Evolutionary conservation across 495 filamentous ascomycete species (phyloP), one percentile per base, ranked within the genome.

Genomic region (Penicillium fimorum): DNA sequence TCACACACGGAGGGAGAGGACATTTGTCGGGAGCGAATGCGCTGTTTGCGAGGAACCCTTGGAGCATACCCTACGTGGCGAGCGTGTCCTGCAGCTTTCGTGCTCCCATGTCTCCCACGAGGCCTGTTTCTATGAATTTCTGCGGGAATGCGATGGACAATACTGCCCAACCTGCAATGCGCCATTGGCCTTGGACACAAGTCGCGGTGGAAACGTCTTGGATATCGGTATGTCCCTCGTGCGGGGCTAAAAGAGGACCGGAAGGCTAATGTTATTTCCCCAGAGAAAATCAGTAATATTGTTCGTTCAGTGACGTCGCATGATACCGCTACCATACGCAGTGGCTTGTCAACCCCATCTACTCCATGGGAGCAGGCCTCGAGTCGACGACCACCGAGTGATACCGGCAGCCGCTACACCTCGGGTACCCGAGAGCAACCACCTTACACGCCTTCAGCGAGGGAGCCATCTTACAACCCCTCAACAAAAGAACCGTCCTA

Each of bases 81-180:
- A 99, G 74, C 85, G 91, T 55, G 90, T 99, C 50, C 80, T 99
- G 51, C 95, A 97, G 67, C 93, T 99, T 65, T 96, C 94, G 25
- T 99, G 94, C 71, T 81, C 85, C 11, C 94, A 99, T 70, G 95
- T 99, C 33, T 90, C 93, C 15, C 94, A 99, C 66, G 94, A 97
- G 70, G 95, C 95, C 18, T 99, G 94, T 74, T 99, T 99, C 70
- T 99, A 97, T 73, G 95, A 99, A 73, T 97, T 92, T 66, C 94
- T 99, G 62, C 89, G 91, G 57, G 93, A 96, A 69, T 89, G 90
- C 57, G 95, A 99, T 60, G 91, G 90, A 40, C 92, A 99, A 63
- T 92, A 88, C 69, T 99, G 94, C 71, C 94, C 94, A 37, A 88
- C 90, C 58, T 99, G 94, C 72, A 90, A 96, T 80, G 89, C 90